Evolutionary conservation across 768 basidiomycete species (phyloP).

Genomic region (Calocybe cyanea): DNA sequence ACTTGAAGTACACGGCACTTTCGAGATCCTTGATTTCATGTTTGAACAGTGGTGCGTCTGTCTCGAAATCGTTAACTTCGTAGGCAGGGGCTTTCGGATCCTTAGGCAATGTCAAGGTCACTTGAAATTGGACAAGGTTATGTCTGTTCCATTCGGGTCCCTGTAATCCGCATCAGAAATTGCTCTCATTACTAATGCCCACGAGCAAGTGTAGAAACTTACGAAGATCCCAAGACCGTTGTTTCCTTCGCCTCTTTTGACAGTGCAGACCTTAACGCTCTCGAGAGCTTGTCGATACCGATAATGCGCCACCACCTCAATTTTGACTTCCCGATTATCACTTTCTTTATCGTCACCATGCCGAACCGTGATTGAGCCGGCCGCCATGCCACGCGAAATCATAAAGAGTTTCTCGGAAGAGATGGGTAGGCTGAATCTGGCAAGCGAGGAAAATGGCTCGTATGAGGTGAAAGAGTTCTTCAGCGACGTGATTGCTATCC

Average conservation of each 20-base stretch:
- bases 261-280: slow-evolving; percentile 22
- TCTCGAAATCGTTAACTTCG: slow-evolving; percentile 39
- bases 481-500: background rate
- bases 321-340: slow-evolving; percentile 14
- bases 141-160: slow-evolving; percentile 11
- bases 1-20: slow-evolving; percentile 35
- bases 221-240: slow-evolving; percentile 35
- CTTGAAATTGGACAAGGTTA: slow-evolving; percentile 16
- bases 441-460: slow-evolving; percentile 7
- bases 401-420: slow-evolving; percentile 25
- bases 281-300: slow-evolving; percentile 17
- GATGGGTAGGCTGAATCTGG: slow-evolving; percentile 22
- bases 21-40: slow-evolving; percentile 36
- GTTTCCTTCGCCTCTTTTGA: slow-evolving; percentile 20
- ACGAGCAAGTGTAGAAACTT: too few relatives aligned
- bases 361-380: slow-evolving; percentile 23
- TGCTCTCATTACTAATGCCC: background rate
- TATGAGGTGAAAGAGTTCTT: background rate
- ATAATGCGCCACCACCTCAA: slow-evolving; percentile 23
- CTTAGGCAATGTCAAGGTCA: slow-evolving; percentile 23
- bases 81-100: slow-evolving; percentile 18
- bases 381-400: slow-evolving; percentile 23
- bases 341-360: slow-evolving; percentile 11
- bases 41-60: slow-evolving; percentile 36
- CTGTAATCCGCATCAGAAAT: slow-evolving; percentile 5